Percentiles rank a stretch among this genome's conserved stretches.
These are phyloP conservation scores for Coemansia sp. DNA, from an alignment of 192 early-diverging fungal genomes.

Conservation along the genomic window DNA sequence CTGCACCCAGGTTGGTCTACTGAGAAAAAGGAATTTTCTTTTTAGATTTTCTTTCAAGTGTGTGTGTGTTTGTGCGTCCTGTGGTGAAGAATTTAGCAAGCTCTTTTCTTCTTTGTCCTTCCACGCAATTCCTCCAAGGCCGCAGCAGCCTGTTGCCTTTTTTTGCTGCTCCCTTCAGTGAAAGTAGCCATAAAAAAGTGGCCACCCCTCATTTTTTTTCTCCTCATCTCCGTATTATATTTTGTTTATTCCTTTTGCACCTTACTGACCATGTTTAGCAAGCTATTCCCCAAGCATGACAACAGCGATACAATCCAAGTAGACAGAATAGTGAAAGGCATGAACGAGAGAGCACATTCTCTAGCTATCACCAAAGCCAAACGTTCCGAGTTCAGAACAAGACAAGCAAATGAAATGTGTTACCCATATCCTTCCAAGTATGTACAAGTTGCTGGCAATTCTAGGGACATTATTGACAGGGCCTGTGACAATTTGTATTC, in stretches of 20 bases:
- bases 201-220: not conserved
- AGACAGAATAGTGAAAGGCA: not conserved
- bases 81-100: not conserved
- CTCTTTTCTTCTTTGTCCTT: not conserved
- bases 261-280: not conserved
- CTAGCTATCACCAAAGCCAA: not conserved
- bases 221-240: not conserved
- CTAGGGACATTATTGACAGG: not conserved
- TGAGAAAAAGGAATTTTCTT: not conserved
- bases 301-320: not conserved
- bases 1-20: not conserved
- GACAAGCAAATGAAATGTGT: not conserved
- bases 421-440: not conserved
- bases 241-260: too few relatives aligned
- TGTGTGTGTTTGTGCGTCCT: not conserved
- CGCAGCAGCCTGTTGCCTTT: too few relatives aligned
- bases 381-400: not conserved
- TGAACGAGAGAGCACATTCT: not conserved
- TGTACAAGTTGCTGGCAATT: not conserved
- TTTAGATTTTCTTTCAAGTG: not conserved
- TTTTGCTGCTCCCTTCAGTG: not conserved
- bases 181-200: not conserved
- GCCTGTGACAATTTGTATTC: not conserved
- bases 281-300: not conserved
- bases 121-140: not conserved